A percentile compares a stretch with the other conserved stretches of the same genome.
These are phyloP conservation scores for Cucurbita moschata DNA, from an alignment of 306 rosid species.

Conservation along the genomic window DNA sequence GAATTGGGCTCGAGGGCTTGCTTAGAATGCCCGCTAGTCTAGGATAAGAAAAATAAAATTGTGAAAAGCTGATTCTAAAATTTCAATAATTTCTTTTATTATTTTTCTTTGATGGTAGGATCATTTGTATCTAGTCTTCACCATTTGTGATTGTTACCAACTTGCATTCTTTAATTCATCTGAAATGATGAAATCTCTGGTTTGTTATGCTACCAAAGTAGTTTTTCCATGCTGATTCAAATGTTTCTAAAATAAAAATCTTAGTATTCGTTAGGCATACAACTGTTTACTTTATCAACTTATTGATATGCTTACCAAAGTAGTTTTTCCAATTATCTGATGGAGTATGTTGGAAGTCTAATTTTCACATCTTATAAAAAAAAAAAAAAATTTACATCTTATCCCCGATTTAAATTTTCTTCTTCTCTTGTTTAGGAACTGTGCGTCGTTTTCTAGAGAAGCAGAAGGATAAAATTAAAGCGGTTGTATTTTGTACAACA, in stretches of 20 bases:
- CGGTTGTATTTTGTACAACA: slow-evolving; percentile 87
- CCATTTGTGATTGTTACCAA: background rate
- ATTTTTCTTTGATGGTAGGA: background rate
- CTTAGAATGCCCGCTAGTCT: background rate
- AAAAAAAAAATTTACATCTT: background rate
- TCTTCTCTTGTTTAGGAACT: slow-evolving; percentile 51
- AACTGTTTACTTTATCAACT: background rate
- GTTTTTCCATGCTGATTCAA: background rate
- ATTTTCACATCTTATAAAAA: background rate
- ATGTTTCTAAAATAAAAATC: background rate
- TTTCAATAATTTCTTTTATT: background rate
- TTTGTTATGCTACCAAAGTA: background rate
- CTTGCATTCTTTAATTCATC: background rate
- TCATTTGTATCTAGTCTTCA: background rate
- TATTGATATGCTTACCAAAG: background rate
- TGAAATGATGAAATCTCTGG: too few species aligned
- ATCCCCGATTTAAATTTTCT: background rate
- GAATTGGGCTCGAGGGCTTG: background rate
- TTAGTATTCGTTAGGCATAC: background rate
- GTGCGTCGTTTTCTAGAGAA: slow-evolving; percentile 88
- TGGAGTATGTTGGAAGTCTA: background rate
- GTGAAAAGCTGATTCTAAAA: background rate
- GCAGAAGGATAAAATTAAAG: slow-evolving; percentile 68
- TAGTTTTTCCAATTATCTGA: background rate
- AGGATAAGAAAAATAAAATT: background rate